These are phyloP conservation scores for Wickerhamiella pararugosa DNA, from an alignment of 1,139 yeast species.

Conservation along the genomic window DNA sequence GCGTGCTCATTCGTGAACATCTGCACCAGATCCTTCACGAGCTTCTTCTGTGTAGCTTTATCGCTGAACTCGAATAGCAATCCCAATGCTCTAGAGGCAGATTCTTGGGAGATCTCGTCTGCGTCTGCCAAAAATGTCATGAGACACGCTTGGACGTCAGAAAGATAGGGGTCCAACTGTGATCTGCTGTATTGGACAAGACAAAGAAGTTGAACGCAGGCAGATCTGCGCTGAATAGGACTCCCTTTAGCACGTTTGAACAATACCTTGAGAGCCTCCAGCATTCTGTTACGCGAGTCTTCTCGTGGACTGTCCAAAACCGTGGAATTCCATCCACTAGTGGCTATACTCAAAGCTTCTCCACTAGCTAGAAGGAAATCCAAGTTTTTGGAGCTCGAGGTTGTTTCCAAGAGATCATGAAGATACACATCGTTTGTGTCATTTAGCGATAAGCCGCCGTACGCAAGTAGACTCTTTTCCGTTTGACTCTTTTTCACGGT, in stretches of 20 bases:
- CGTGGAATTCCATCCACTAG: conserved; percentile 65
- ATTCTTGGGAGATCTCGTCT: conserved; percentile 77
- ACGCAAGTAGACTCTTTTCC: conserved; percentile 43
- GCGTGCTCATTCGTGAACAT: conserved; percentile 53
- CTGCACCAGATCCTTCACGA: conserved; percentile 58
- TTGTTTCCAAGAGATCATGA: conserved; percentile 39
- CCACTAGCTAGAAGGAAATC: conserved; percentile 71
- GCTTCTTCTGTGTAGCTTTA: conserved; percentile 47
- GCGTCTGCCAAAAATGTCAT: conserved; percentile 59
- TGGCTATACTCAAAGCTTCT: conserved; percentile 60
- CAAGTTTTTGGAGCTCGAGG: conserved; percentile 46
- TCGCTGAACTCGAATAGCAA: conserved; percentile 70
- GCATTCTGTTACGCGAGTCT: conserved; percentile 16
- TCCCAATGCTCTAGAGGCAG: conserved; percentile 81
- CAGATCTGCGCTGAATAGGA: conserved; percentile 58
- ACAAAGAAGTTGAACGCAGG: conserved; percentile 78
- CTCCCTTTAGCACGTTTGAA: conserved; percentile 23
- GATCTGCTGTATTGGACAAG: conserved; percentile 45
- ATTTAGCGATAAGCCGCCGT: conserved; percentile 41
- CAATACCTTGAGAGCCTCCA: conserved; percentile 12
- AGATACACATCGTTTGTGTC: conserved; percentile 28
- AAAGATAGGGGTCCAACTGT: conserved; percentile 29
- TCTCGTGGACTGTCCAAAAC: conserved; percentile 29
- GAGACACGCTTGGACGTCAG: conserved; percentile 54
- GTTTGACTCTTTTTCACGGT: conserved; percentile 33